Percentiles rank a stretch among this genome's conserved stretches.
Evolutionary conservation across 2,329 filamentous ascomycete species (phyloP).

Genomic region (Stagonosporopsis chrysanthemi): DNA sequence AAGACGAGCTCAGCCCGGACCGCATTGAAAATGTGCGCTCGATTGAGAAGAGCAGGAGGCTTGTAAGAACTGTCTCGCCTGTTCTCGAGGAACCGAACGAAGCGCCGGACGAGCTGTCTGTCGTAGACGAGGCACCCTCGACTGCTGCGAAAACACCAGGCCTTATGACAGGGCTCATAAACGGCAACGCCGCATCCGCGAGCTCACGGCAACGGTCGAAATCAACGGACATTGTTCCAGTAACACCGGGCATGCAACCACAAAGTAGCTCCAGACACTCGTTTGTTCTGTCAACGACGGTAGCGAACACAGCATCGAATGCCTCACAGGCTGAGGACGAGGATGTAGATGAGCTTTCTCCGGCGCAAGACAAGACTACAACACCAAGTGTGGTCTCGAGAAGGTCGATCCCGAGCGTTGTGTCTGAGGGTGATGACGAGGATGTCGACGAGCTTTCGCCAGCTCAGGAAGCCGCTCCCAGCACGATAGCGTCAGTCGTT

Average conservation of each 20-base stretch:
- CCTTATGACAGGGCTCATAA: conserved; percentile 13
- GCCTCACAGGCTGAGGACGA: conserved; percentile 28
- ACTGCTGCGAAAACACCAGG: conserved; percentile 25
- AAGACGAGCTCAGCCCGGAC: conserved; percentile 46
- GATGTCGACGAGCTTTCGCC: conserved; percentile 36
- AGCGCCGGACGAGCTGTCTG: conserved; percentile 39
- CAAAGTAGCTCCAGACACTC: conserved; percentile 22
- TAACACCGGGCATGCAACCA: conserved; percentile 34
- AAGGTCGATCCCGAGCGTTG: conserved; percentile 16
- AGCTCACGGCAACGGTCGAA: conserved; percentile 30
- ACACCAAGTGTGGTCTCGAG: conserved; percentile 26
- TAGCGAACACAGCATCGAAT: conserved; percentile 25
- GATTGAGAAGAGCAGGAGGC: conserved; percentile 38
- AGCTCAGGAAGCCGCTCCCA: background rate
- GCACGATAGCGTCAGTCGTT: background rate
- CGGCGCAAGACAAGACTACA: conserved; percentile 18
- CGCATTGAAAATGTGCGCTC: conserved; percentile 36
- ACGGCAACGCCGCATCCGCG: conserved; percentile 21
- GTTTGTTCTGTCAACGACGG: conserved; percentile 21
- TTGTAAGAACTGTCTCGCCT: conserved; percentile 33
- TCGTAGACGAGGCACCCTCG: conserved; percentile 29
- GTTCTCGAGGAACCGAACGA: conserved; percentile 37
- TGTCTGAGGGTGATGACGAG: conserved; percentile 15
- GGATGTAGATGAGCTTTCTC: conserved; percentile 42
- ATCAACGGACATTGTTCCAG: conserved; percentile 31